These are phyloP conservation scores for Skeletonema marinoi DNA, from an alignment of 108 stramenopile species.

Conservation along the genomic window DNA sequence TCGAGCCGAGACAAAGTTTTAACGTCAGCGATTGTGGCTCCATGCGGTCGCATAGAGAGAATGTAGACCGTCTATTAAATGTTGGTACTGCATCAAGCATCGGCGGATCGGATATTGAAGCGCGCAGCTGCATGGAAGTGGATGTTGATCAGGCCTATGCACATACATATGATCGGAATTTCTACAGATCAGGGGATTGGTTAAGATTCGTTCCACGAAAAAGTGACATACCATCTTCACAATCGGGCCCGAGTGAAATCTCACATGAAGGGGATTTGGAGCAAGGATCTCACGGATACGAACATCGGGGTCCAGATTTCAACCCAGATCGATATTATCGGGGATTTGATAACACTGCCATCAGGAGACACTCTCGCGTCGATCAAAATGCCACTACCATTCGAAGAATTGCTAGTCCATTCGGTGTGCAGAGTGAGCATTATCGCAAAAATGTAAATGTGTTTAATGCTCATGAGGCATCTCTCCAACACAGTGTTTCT, in stretches of 20 bases:
- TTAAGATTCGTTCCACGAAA: neutral
- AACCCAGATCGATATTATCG: slow-evolving; percentile 29
- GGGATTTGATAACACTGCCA: slow-evolving; percentile 40
- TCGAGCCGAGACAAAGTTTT: neutral
- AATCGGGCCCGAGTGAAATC: neutral
- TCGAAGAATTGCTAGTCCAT: slow-evolving; percentile 2
- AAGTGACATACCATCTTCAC: neutral
- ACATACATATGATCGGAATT: neutral
- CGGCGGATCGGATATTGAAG: neutral
- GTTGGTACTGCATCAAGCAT: neutral
- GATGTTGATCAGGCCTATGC: neutral
- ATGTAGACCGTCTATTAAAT: neutral
- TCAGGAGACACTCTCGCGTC: slow-evolving; percentile 12
- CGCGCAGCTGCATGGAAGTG: neutral
- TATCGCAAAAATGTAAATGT: neutral
- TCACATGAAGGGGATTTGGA: neutral
- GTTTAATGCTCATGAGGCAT: neutral
- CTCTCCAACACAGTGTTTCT: slow-evolving; percentile 8
- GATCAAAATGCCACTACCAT: neutral
- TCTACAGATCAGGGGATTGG: slow-evolving; percentile 6
- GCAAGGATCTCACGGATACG: neutral
- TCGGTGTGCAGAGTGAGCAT: neutral
- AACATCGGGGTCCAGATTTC: neutral
- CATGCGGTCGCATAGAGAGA: neutral
- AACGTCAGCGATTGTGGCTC: neutral